phyloP scores from a whole-genome alignment of 2,329 filamentous ascomycete species.

The Magnaporthiopsis poae region DNA sequence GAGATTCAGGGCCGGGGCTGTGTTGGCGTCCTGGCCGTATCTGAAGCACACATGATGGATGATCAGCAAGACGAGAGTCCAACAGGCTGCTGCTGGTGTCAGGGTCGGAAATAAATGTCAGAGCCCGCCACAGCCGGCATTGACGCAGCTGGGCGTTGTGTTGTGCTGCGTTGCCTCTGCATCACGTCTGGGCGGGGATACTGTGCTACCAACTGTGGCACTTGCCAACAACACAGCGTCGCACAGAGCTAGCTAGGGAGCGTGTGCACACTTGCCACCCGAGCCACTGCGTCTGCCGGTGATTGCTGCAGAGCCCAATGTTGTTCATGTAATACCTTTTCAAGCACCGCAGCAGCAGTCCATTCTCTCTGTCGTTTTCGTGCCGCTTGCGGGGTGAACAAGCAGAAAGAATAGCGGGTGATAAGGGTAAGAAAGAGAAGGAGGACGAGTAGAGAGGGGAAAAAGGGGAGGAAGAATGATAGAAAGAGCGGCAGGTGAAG shows the following conservation, averaged over 20 bases:
- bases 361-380: conserved; percentile 5
- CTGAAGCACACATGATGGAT: conserved; percentile 31
- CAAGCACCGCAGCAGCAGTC: conserved; percentile 16
- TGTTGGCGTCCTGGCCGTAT: conserved; percentile 45
- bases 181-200: conserved; percentile 14
- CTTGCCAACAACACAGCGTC: conserved; percentile 34
- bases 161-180: conserved; percentile 27
- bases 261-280: conserved; percentile 7
- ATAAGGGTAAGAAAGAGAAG: conserved; percentile 1
- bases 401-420: background rate
- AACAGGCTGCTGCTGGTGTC: background rate
- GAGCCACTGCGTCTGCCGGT: conserved; percentile 3
- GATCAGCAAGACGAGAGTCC: conserved; percentile 13
- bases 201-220: conserved; percentile 25
- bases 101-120: background rate
- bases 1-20: conserved; percentile 39
- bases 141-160: conserved; percentile 18
- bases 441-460: background rate
- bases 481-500: conserved; percentile 9
- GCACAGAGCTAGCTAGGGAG: conserved; percentile 27
- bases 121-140: background rate
- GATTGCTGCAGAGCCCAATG: conserved; percentile 7
- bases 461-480: background rate
- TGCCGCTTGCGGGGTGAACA: background rate
- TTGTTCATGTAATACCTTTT: conserved; percentile 25